phyloP scores from a whole-genome alignment of 129 eudicot species.

The Rutidosis leptorrhynchoides region DNA sequence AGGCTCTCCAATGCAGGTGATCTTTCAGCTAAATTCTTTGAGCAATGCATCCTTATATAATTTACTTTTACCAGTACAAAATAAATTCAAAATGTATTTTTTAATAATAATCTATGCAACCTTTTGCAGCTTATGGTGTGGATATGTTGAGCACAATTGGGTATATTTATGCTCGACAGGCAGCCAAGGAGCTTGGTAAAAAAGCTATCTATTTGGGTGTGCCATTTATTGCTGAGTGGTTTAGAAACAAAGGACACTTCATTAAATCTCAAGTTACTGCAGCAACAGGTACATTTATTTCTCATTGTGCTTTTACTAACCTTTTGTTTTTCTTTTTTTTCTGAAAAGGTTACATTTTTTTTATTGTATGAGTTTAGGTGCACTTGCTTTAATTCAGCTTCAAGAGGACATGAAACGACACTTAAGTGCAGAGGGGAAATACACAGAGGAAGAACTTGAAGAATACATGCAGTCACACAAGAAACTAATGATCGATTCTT shows the following conservation, averaged over 20 bases:
- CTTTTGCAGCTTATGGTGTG: constrained; percentile 87
- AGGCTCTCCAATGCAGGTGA: constrained; percentile 89
- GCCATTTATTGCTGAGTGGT: constrained; percentile 98
- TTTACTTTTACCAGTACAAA: neutral
- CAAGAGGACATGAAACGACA: constrained; percentile 95
- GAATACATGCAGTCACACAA: constrained; percentile 87
- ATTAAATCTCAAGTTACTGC: constrained; percentile 97
- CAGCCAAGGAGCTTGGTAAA: constrained; percentile 96
- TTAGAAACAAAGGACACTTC: constrained; percentile 91
- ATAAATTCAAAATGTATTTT: neutral
- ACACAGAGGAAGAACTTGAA: constrained; percentile 81
- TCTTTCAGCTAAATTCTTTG: neutral
- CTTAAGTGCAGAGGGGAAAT: constrained; percentile 77
- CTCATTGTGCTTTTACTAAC: neutral
- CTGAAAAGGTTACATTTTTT: constrained; percentile 10
- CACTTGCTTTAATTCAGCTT: constrained; percentile 89
- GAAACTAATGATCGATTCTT: constrained; percentile 90
- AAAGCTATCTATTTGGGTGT: constrained; percentile 80
- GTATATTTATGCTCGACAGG: constrained; percentile 82
- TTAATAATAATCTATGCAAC: constrained; percentile 1
- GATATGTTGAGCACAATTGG: constrained; percentile 97
- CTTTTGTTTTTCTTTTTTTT: neutral
- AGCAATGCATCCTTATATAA: neutral
- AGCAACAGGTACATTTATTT: constrained; percentile 35
- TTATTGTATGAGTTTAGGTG: constrained; percentile 52